Evolutionary conservation across 306 rosid genomes (phyloP).

Genomic region (Bauhinia variegata): DNA sequence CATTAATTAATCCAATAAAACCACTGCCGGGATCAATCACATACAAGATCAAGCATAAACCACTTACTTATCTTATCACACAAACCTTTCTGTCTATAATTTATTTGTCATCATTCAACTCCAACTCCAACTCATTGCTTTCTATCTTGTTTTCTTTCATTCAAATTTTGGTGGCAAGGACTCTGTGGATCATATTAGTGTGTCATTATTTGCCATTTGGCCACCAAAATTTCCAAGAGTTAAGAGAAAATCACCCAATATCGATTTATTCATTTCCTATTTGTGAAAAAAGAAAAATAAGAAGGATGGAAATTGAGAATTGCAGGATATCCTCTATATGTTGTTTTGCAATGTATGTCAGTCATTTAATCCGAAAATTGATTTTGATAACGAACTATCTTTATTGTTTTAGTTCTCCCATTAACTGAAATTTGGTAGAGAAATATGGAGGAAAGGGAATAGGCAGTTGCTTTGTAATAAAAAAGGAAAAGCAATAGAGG

Average conservation of each 20-base stretch:
- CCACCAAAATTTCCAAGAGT: neutral
- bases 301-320: constrained; percentile 1
- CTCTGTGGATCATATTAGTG: neutral
- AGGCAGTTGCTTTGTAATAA: constrained; percentile 51
- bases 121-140: constrained; percentile 15
- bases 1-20: constrained; percentile 21
- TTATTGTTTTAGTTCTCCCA: constrained; percentile 36
- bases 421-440: constrained; percentile 45
- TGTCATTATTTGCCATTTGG: constrained; percentile 2
- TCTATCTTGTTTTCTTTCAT: too few relatives aligned
- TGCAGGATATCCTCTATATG: constrained; percentile 9
- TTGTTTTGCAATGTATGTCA: too few relatives aligned
- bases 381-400: constrained; percentile 25
- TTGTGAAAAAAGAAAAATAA: neutral
- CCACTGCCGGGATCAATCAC: constrained; percentile 21
- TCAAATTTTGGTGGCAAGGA: neutral
- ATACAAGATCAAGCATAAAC: constrained; percentile 22
- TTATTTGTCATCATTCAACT: constrained; percentile 17
- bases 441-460: constrained; percentile 58
- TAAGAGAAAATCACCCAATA: constrained; percentile 4
- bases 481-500: constrained; percentile 39
- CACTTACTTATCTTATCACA: constrained; percentile 27
- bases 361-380: neutral
- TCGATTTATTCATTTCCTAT: neutral
- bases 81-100: constrained; percentile 18